A percentile compares a stretch with the other conserved stretches of the same genome.
phyloP scores from a whole-genome alignment of 306 rosid genomes.

The Psophocarpus tetragonolobus region DNA sequence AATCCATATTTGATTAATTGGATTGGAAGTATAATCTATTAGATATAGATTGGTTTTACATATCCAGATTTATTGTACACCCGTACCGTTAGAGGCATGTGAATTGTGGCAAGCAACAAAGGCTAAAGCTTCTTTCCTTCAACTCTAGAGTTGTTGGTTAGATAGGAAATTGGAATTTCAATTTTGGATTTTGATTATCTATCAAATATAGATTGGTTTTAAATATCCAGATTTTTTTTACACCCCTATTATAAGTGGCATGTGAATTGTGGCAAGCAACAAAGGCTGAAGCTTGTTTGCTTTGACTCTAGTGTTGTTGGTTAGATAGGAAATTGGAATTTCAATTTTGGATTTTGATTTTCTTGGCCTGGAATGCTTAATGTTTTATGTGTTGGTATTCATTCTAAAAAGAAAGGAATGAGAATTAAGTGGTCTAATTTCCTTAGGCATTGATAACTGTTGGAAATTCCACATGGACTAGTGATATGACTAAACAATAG shows the following conservation, averaged over 20 bases:
- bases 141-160: neutral
- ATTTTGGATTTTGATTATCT: neutral
- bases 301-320: neutral
- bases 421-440: neutral
- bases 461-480: too few species aligned
- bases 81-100: neutral
- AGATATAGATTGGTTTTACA: too few species aligned
- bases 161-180: slow-evolving; percentile 10
- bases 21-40: too few species aligned
- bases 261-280: neutral
- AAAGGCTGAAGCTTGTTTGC: neutral
- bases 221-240: too few species aligned
- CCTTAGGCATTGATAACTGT: neutral
- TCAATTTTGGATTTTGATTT: neutral
- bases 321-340: slow-evolving; percentile 3
- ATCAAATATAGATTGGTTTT: too few species aligned
- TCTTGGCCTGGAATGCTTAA: neutral
- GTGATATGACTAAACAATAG: too few species aligned
- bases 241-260: neutral
- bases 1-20: too few species aligned
- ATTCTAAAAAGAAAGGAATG: neutral
- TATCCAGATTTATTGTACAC: too few species aligned
- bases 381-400: neutral
- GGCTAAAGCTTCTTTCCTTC: neutral
- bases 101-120: neutral